Base-by-base conservation (phyloP, 1,139 yeast genomes). In the Sugiyamaella xylanicola region DNA sequence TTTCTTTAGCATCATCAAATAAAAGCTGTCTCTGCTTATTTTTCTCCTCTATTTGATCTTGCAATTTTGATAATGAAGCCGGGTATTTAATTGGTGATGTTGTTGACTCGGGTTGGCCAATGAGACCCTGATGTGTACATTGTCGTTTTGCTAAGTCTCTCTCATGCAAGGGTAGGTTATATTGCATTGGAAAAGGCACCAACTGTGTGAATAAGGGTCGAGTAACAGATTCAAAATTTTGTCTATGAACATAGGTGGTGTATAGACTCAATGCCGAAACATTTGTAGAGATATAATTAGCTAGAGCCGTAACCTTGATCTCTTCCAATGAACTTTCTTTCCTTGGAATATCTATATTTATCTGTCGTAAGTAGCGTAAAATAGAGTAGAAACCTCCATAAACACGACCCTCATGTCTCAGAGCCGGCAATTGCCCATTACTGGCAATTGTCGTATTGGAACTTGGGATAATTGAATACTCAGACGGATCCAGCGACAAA, bases 161-260 rank as follows among this genome's bases (percentile, higher is more conserved):
- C 59, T 81, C 78, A 48, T 76, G 75, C 56, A 86, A 66, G 0
- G 96, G 91, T 42, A 87, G 84, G 59, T 84, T 84, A 69, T 88
- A 89, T 81, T 89, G 92, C 85, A 88, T 83, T 4, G 96, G 96
- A 71, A 89, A 89, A 2, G 93, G 89, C 36, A 88, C 73, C 59
- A 83, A 77, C 2, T 73, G 63, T 37, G 81, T 75, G 66, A 86
- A 85, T 25, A 81, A 68, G 47, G 85, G 84, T 55, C 95, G 75
- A 1, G 92, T 82, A 57, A 79, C 82, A 15, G 74, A 67, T 61
- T 84, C 91, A 68, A 86, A 89, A 70, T 88, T 88, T 32, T 72
- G 74, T 32, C 79, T 75, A 61, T 84, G 80, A 49, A 86, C 73
- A 65, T 80, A 89, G 43, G 85, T 70, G 56, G 84, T 82, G 69